Evolutionary conservation across 495 filamentous ascomycete species (phyloP).

Genomic region (Hyaloscypha finlandica): DNA sequence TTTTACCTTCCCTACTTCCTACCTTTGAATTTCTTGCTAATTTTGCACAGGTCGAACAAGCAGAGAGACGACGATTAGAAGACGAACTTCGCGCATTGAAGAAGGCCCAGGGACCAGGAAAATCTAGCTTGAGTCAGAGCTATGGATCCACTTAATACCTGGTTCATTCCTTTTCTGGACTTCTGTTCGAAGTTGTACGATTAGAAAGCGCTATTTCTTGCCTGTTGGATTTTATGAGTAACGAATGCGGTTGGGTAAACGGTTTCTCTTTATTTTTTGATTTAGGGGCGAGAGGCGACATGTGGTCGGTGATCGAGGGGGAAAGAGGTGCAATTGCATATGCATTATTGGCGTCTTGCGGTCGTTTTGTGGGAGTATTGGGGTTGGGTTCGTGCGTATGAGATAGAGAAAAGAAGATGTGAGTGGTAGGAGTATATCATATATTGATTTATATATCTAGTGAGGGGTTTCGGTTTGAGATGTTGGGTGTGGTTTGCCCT

Average conservation of each 20-base stretch:
- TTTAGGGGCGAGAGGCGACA: background rate
- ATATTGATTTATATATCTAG: background rate
- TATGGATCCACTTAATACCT: slow-evolving; percentile 30
- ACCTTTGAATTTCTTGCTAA: background rate
- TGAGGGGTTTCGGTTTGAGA: background rate
- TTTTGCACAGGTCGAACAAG: slow-evolving; percentile 63
- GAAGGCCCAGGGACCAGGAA: slow-evolving; percentile 42
- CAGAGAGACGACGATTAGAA: slow-evolving; percentile 68
- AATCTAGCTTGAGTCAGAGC: slow-evolving; percentile 52
- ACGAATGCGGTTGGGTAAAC: background rate
- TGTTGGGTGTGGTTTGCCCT: background rate
- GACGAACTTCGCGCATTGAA: slow-evolving; percentile 36
- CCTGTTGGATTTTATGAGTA: background rate
- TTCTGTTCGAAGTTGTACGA: slow-evolving; percentile 12
- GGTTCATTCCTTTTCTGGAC: background rate
- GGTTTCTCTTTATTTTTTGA: background rate
- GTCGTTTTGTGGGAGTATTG: background rate
- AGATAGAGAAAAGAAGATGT: background rate
- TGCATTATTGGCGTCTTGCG: background rate
- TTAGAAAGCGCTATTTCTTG: slow-evolving; percentile 2
- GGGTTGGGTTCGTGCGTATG: background rate
- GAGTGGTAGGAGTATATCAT: background rate
- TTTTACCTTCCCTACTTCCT: slow-evolving; percentile 2
- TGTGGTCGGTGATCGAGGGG: too few relatives aligned
- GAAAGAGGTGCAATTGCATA: background rate